These are phyloP conservation scores for Candida pseudofarinosa DNA, from an alignment of 805 yeast genomes.

Conservation along the genomic window DNA sequence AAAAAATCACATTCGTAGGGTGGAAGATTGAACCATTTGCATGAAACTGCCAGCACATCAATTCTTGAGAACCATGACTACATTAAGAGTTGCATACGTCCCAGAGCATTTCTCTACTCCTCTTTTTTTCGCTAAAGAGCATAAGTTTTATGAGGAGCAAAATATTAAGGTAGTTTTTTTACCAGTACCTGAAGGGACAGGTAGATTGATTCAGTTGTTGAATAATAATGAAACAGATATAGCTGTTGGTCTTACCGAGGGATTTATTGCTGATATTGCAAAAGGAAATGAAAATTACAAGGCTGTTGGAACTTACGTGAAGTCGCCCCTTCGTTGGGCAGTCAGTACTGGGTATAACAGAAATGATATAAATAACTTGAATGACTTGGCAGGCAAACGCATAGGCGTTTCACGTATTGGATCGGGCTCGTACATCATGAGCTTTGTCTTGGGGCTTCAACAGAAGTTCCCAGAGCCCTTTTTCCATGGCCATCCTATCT, in stretches of 20 bases:
- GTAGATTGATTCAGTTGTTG: conserved; percentile 74
- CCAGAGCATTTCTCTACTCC: conserved; percentile 95
- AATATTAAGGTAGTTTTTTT: conserved; percentile 57
- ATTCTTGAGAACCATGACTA: conserved; percentile 4
- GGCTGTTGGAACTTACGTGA: conserved; percentile 77
- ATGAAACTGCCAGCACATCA: not conserved
- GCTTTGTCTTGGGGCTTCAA: conserved; percentile 72
- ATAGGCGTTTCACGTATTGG: conserved; percentile 88
- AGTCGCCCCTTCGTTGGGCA: conserved; percentile 88
- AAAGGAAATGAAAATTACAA: conserved; percentile 63
- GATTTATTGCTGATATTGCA: conserved; percentile 78
- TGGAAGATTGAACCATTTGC: not conserved
- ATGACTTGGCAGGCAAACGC: conserved; percentile 54
- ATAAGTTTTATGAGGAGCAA: conserved; percentile 49
- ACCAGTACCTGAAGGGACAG: conserved; percentile 83
- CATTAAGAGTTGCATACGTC: conserved; percentile 66
- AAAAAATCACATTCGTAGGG: not conserved
- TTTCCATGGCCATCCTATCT: conserved; percentile 50
- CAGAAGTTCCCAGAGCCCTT: conserved; percentile 50
- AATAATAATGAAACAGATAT: conserved; percentile 62
- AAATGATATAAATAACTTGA: conserved; percentile 46
- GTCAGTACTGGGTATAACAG: conserved; percentile 71
- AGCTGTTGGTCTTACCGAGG: conserved; percentile 89
- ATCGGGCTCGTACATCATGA: conserved; percentile 88
- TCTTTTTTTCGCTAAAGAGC: conserved; percentile 60